Base-by-base conservation (phyloP, 129 eudicot genomes). In the Flaveria ramosissima region DNA sequence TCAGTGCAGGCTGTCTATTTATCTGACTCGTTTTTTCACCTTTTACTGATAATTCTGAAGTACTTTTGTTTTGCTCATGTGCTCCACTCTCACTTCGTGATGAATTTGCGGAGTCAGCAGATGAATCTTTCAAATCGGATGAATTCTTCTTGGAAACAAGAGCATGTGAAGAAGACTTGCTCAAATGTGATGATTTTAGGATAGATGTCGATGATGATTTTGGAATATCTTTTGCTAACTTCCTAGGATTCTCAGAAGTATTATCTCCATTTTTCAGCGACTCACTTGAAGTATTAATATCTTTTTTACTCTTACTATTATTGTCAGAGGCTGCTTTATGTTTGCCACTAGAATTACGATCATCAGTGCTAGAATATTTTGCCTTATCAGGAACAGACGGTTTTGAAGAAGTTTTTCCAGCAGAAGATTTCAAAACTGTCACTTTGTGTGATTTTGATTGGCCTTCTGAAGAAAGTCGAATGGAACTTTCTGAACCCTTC, bases 111-210 rank as follows among this genome's bases (percentile, higher is more conserved):
- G 69, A 63, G 69, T 63, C 69, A 63, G 45, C 69, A 14, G 69
- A 63, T 16, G 86, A 55, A 72, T 91, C 97, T 83, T 94, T 91
- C 15, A 87, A 82, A 68, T 83, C 89, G 56, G 87, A 81, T 20
- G 79, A 55, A 1, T 45, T 80, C 77, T 78, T 85, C 80, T 81
- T 91, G 52, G 83, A 63, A 73, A 64, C 82, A 71, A 77, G 76
- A 46, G 77, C 77, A 85, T 71, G 77, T 13, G 83, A 69, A 13
- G 83, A 32, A 8, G 83, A 32, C 86, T 84, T 89, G 78, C 80
- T 85, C 60, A 85, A 80, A 73, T 85, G 86, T 59, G 90, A 86
- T 24, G 89, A 51, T 67, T 90, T 90, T 52, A 82, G 61, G 1
- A 77, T 71, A 68, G 93, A 79, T 62, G 78, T 69, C 10, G 82